Base-by-base conservation (phyloP, 2,329 filamentous ascomycete genomes). In the Chalaropsis ovoidea region DNA sequence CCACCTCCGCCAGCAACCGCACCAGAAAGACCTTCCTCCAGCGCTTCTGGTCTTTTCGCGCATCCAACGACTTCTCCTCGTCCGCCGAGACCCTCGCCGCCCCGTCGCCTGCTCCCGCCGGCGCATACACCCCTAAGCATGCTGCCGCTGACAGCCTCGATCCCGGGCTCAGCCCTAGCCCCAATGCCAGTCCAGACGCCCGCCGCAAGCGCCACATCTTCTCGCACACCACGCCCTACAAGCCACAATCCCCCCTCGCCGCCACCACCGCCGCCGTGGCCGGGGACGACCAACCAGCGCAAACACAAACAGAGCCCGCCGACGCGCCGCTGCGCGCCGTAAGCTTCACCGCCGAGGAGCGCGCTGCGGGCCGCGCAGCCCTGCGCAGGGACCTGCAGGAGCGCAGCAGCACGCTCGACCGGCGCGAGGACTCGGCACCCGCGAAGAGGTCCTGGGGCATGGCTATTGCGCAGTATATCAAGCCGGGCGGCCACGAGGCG, bases 21-120 rank as follows among this genome's bases (percentile, higher is more conserved):
- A 47, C 15, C 43, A 47, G 43, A 1, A 47, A 19, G 27, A 61
- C 56, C 10, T 24, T 61, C n/a, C 45, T 49, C 64, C 58, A 52
- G 10, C 64, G 60, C 58, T 65, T 65, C 64, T 65, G 64, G 64
- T 65, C 60, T 2, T 54, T 35, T 31, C 27, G 24, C 19, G 41
- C 64, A 11, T 61, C 64, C 19, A 62, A 65, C 22, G 27, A 52
- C 43, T 65, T 65, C 42, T 27, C 60, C 17, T 8, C 43, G 10
- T 24, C 64, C 1, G 42, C 54, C 17, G 19, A 43, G 27, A 43
- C 58, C 13, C 41, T 24, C 19, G 35, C 56, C 1, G 24, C 35
- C 8, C 24, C 64, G n/a, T 27, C 64, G 19, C n/a, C 31, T 13
- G 24, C 27, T 8, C 43, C 56, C 8, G 13, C 61, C 27, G 15